Base-by-base conservation (phyloP, 78 protist genomes). In the Bigelowiella natans region DNA sequence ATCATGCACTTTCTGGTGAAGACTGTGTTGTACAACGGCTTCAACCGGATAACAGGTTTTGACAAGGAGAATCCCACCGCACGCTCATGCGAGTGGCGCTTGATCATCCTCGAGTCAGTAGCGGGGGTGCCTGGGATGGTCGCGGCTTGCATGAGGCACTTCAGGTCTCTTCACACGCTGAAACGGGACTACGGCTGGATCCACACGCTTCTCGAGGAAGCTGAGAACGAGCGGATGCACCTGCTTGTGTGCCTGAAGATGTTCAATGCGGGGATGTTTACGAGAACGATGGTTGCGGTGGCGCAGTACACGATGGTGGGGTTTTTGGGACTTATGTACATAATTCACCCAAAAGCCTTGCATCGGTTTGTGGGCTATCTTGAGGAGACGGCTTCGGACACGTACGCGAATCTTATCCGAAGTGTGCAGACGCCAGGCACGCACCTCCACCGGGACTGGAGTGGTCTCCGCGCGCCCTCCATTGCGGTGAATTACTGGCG, bases 151-250 rank as follows among this genome's bases (percentile, higher is more conserved):
- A 1, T 95, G 1, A 83, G 96, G 30, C 98, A 97, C 90, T 51
- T 96, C 1, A 91, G 94, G 36, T 90, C 96, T 28, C 93, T 97
- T 11, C 91, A 97, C 1, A 18, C 30, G 37, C 91, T 95, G 96
- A 39, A 93, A 40, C 91, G 89, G 36, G 97, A 97, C 91, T 39
- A 92, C 86, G 94, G 94, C 38, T 93, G 92, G 94, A 93, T 93
- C 85, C 90, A 89, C 91, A 91, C 93, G 0, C 91, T 93, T 3
- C 89, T 91, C 0, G 93, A 88, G 51, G 94, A 92, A 39, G 94
- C 94, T 1, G 94, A 92, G 84, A 97, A 97, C 90, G 98, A 97
- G 87, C 90, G 98, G 85, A 95, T 95, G 96, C 98, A 97, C 91
- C 38, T 97, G 40, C 51, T 97, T 40, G 87, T 89, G 38, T 96